A percentile compares a stretch with the other conserved stretches of the same genome.
Evolutionary conservation across 495 filamentous ascomycete genomes (phyloP).

Genomic region (Hypoxylon lenormandii): DNA sequence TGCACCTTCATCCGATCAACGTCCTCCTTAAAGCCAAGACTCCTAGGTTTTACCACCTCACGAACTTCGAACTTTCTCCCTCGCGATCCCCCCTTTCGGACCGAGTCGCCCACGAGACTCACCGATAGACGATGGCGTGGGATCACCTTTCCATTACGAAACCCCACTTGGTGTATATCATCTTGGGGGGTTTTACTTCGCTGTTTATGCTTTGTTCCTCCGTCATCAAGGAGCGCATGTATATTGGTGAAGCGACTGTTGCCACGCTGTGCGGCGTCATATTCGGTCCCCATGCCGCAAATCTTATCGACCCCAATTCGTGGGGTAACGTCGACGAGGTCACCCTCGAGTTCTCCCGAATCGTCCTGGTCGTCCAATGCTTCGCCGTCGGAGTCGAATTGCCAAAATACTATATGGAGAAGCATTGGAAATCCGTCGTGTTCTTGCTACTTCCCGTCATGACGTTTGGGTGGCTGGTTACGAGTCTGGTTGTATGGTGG

Average conservation of each 20-base stretch:
- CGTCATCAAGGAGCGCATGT: slow-evolving; percentile 97
- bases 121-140: slow-evolving; percentile 79
- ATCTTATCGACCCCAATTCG: slow-evolving; percentile 82
- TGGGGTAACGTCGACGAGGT: slow-evolving; percentile 97
- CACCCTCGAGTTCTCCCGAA: slow-evolving; percentile 95
- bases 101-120: slow-evolving; percentile 30
- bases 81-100: slow-evolving; percentile 4
- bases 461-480: slow-evolving; percentile 96
- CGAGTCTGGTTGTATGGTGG: slow-evolving; percentile 97
- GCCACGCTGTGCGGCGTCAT: slow-evolving; percentile 96
- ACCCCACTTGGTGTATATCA: slow-evolving; percentile 98
- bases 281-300: slow-evolving; percentile 93
- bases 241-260: slow-evolving; percentile 98
- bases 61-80: background rate
- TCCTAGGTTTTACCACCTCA: slow-evolving; percentile 8
- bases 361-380: slow-evolving; percentile 98
- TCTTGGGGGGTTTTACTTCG: slow-evolving; percentile 95
- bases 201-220: slow-evolving; percentile 98
- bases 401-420: slow-evolving; percentile 97
- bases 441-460: slow-evolving; percentile 94
- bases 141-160: slow-evolving; percentile 90
- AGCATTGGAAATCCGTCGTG: slow-evolving; percentile 93
- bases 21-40: slow-evolving; percentile 37
- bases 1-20: slow-evolving; percentile 37
- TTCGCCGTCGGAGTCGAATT: slow-evolving; percentile 99